Evolutionary conservation across 768 basidiomycete genomes (phyloP).

Genomic region (Heimioporus sp.): DNA sequence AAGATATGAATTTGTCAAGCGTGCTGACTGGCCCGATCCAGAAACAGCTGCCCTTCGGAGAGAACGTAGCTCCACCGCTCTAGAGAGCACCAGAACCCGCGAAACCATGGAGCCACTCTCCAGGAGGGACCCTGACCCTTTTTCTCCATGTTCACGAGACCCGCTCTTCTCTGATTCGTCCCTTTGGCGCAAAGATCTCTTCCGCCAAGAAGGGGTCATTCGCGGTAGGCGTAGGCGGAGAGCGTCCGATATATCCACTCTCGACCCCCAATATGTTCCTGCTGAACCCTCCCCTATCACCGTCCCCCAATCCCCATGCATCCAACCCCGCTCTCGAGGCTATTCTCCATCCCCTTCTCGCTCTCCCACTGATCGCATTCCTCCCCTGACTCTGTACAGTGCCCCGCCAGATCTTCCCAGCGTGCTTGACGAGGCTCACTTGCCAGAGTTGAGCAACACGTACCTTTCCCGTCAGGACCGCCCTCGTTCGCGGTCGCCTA

Average conservation of each 20-base stretch:
- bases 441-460: neutral
- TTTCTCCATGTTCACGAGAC: slow-evolving; percentile 40
- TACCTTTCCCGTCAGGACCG: slow-evolving; percentile 7
- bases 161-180: slow-evolving; percentile 44
- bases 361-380: slow-evolving; percentile 39
- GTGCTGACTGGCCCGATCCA: slow-evolving; percentile 83
- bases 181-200: slow-evolving; percentile 57
- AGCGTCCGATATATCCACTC: slow-evolving; percentile 37
- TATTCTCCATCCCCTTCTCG: slow-evolving; percentile 53
- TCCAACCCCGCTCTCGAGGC: slow-evolving; percentile 42
- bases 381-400: slow-evolving; percentile 28
- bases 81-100: slow-evolving; percentile 56
- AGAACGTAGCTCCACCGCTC: slow-evolving; percentile 60
- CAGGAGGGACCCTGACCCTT: slow-evolving; percentile 22
- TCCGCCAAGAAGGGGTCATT: slow-evolving; percentile 38
- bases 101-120: slow-evolving; percentile 36
- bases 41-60: slow-evolving; percentile 69
- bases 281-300: slow-evolving; percentile 17
- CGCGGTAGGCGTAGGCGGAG: slow-evolving; percentile 68
- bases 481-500: slow-evolving; percentile 36
- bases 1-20: slow-evolving; percentile 78
- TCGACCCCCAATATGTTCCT: slow-evolving; percentile 33
- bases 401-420: slow-evolving; percentile 6
- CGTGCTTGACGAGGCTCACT: neutral
- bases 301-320: slow-evolving; percentile 39